Evolutionary conservation across 768 basidiomycete species (phyloP), one percentile per base, ranked within the genome.

Genomic region (Tricholoma terreum): DNA sequence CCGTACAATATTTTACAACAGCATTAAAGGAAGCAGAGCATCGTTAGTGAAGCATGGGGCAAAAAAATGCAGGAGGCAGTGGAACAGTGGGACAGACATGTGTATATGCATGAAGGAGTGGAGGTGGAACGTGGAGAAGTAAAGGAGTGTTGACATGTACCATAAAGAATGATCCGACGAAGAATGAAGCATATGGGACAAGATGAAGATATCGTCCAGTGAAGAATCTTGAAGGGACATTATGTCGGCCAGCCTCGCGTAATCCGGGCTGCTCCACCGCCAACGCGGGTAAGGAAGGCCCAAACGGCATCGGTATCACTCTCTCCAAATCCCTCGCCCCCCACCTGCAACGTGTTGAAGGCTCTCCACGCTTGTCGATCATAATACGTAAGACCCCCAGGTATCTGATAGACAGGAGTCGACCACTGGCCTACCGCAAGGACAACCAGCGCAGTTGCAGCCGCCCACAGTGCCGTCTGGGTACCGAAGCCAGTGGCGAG

Each of bases 221-320:
- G 9, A 38, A 40, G 12, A 27, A 4, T 17, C 21, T 24, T 27
- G 35, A 19, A 12, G n/a, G n/a, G n/a, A n/a, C n/a, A 58, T 70
- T 74, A 90, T 55, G 88, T 89, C 48, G 89, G 90, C 86, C 87
- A 90, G 11, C 90, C 90, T 48, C 87, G 78, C 10, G 84, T 87
- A 33, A 87, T 84, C 62, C 90, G 75, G 27, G 86, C 90, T 27
- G 89, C 90, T 9, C 87, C 89, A 46, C 86, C 86, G 4, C 86
- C 85, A 9, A 92, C 81, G 12, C 87, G 75, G 11, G 87, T 88
- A 52, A 92, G 64, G 61, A 90, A 77, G 58, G 74, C 81, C 88
- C 88, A 90, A 45, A 90, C 77, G 10, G 81, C 80, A 17, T 80
- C 76, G 1, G 85, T 82, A 33, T 81, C 78, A 61, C 86, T 86